Evolutionary conservation across 2,329 filamentous ascomycete species (phyloP).

Genomic region (Chrysoporthe austroafricana): DNA sequence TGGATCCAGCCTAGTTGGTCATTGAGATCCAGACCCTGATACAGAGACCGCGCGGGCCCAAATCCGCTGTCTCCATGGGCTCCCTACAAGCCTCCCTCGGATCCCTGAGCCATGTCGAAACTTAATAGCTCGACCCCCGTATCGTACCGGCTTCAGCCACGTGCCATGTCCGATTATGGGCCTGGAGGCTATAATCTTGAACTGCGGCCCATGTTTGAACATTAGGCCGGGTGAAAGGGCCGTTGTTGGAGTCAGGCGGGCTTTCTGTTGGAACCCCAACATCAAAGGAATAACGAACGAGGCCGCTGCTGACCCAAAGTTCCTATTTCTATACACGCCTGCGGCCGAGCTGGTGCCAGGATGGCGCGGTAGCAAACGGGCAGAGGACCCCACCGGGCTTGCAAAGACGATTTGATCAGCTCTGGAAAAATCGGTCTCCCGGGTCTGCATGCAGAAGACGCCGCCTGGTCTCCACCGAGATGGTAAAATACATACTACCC

Average conservation of each 20-base stretch:
- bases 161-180: slow-evolving; percentile 24
- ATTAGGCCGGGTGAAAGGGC: not conserved
- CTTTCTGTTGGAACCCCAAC: not conserved
- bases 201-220: slow-evolving; percentile 12
- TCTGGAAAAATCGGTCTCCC: slow-evolving; percentile 6
- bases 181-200: slow-evolving; percentile 4
- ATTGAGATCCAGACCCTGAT: slow-evolving; percentile 15
- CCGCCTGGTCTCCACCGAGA: slow-evolving; percentile 17
- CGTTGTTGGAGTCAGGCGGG: not conserved
- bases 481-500: slow-evolving; percentile 7
- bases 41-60: not conserved
- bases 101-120: slow-evolving; percentile 31
- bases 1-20: slow-evolving; percentile 21
- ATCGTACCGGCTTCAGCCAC: slow-evolving; percentile 26
- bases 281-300: slow-evolving; percentile 11
- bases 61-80: not conserved
- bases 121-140: slow-evolving; percentile 22
- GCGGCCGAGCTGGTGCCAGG: slow-evolving; percentile 4
- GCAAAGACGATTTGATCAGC: not conserved
- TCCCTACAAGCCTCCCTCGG: slow-evolving; percentile 21
- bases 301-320: not conserved
- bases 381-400: slow-evolving; percentile 1
- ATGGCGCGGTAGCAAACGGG: not conserved
- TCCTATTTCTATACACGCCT: slow-evolving; percentile 15
- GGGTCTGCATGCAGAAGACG: slow-evolving; percentile 24